Percentiles rank a stretch among this genome's conserved stretches.
Evolutionary conservation across 2,329 filamentous ascomycete species (phyloP).

Genomic region (Xylaria polymorpha): DNA sequence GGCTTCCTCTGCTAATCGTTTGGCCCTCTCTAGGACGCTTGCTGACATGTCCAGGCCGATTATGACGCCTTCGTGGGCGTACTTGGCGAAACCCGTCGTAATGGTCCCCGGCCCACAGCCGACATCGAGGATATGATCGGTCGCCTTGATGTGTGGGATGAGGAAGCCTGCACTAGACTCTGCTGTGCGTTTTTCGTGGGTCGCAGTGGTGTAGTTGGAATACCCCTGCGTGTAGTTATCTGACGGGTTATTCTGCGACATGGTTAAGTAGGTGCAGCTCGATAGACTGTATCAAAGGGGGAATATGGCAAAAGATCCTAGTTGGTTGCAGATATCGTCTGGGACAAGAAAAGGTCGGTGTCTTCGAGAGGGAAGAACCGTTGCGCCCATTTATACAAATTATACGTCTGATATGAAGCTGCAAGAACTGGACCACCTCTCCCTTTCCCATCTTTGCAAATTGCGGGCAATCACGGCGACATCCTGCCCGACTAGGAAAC

Average conservation of each 20-base stretch:
- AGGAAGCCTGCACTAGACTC: slow-evolving; percentile 58
- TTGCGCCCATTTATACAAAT: neutral
- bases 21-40: slow-evolving; percentile 24
- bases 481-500: neutral
- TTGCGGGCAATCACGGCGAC: neutral
- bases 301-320: neutral
- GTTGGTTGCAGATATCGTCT: neutral
- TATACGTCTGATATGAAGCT: neutral
- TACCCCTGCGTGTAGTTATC: slow-evolving; percentile 54
- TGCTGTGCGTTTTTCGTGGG: slow-evolving; percentile 56
- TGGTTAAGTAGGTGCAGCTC: slow-evolving; percentile 1
- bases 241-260: slow-evolving; percentile 19
- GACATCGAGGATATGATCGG: slow-evolving; percentile 58
- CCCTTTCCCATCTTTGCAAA: neutral
- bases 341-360: neutral
- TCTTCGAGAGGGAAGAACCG: neutral
- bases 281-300: neutral
- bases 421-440: neutral
- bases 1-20: slow-evolving; percentile 17
- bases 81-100: slow-evolving; percentile 56
- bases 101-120: slow-evolving; percentile 64
- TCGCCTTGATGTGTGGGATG: slow-evolving; percentile 54
- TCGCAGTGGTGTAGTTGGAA: slow-evolving; percentile 53
- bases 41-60: slow-evolving; percentile 55
- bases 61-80: slow-evolving; percentile 55